These are phyloP conservation scores for Cryphonectria naterciae DNA, from an alignment of 2,329 filamentous ascomycete genomes.

Conservation along the genomic window DNA sequence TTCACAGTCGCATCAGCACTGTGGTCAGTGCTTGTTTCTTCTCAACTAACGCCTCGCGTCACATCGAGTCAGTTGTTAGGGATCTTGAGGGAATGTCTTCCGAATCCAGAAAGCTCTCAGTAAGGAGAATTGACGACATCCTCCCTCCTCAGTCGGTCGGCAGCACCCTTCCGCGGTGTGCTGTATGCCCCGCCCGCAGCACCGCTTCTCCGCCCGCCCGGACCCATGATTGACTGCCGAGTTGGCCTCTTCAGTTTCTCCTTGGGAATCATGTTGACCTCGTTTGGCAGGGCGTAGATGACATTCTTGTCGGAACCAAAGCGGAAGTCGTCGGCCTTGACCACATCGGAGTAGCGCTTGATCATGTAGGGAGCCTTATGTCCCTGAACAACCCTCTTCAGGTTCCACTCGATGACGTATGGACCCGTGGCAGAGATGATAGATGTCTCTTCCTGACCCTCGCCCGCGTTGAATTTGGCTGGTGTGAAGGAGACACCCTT, in stretches of 20 bases:
- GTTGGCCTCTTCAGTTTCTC: constrained; percentile 84
- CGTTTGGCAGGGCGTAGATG: constrained; percentile 93
- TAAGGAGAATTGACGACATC: constrained; percentile 80
- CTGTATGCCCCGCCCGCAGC: constrained; percentile 38
- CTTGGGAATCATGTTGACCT: constrained; percentile 97
- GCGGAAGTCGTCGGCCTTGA: constrained; percentile 98
- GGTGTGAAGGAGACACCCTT: constrained; percentile 84
- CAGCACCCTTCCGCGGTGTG: constrained; percentile 23
- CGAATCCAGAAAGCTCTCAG: constrained; percentile 37
- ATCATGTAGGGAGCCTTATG: constrained; percentile 91
- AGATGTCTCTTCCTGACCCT: constrained; percentile 80
- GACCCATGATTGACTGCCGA: constrained; percentile 83
- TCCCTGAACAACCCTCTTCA: constrained; percentile 85
- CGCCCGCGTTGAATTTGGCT: constrained; percentile 90
- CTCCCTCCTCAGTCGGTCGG: constrained; percentile 64
- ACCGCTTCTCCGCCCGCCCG: constrained; percentile 56
- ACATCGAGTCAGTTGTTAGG: not conserved
- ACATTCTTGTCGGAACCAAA: constrained; percentile 97
- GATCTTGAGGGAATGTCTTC: not conserved
- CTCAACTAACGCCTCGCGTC: not conserved
- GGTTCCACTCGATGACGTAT: constrained; percentile 94
- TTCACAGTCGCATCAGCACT: not conserved
- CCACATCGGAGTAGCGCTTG: constrained; percentile 92
- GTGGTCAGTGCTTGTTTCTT: not conserved
- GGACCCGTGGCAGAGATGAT: constrained; percentile 97